phyloP scores from a whole-genome alignment of 768 basidiomycete species.

The Trametopsis cervina region DNA sequence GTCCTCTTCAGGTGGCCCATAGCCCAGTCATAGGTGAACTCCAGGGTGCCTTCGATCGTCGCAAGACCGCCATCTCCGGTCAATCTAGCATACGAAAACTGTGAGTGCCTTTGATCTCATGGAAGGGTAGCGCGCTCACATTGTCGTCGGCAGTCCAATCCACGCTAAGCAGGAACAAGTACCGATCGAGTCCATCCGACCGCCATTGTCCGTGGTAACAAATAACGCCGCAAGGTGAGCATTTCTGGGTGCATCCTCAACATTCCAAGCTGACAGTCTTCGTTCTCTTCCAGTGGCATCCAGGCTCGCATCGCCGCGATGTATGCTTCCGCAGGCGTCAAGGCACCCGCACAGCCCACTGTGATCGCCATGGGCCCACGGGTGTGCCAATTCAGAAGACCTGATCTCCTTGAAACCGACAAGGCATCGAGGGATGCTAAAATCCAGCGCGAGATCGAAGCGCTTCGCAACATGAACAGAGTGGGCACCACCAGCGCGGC shows the following conservation, averaged over 20 bases:
- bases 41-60: background rate
- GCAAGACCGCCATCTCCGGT: background rate
- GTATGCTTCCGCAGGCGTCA: background rate
- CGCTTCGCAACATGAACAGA: constrained; percentile 1
- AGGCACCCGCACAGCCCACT: background rate
- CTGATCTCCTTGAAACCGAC: background rate
- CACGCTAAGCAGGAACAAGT: background rate
- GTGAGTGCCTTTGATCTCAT: background rate
- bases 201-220: background rate
- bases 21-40: background rate
- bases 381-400: constrained; percentile 3
- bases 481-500: constrained; percentile 1
- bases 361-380: background rate
- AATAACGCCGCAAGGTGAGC: background rate
- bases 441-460: constrained; percentile 8
- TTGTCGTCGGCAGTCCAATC: background rate
- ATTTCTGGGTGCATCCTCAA: too few relatives aligned
- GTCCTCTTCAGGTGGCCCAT: background rate
- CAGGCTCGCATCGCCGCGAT: constrained; percentile 7
- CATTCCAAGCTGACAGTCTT: too few relatives aligned
- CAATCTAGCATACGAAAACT: background rate
- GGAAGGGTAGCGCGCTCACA: background rate
- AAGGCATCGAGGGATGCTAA: background rate
- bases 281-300: background rate
- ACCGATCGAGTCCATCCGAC: background rate